Evolutionary conservation across 73 alveolate species (phyloP).

Genomic region (Paraurostyla sp.): DNA sequence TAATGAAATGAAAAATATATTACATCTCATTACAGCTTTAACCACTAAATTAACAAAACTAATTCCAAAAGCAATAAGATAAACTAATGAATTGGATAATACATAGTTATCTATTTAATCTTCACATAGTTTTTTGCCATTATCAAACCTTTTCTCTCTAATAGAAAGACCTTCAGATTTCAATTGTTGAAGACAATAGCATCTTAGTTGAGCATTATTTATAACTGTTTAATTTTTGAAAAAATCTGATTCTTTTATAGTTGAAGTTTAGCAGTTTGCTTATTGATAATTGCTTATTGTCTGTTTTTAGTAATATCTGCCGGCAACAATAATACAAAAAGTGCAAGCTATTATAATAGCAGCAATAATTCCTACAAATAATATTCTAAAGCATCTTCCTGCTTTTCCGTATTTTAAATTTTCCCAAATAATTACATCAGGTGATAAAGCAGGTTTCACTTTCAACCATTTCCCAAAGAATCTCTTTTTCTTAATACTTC

Average conservation of each 20-base stretch:
- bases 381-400: slow-evolving; percentile 8
- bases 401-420: slow-evolving; percentile 27
- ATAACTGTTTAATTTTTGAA: neutral
- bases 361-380: neutral
- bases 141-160: neutral
- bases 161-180: neutral
- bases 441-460: slow-evolving; percentile 12
- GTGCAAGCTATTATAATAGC: neutral
- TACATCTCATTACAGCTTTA: slow-evolving; percentile 61
- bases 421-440: slow-evolving; percentile 52
- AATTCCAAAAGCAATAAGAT: slow-evolving; percentile 62
- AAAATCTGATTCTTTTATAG: neutral
- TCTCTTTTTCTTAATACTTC: slow-evolving; percentile 13
- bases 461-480: slow-evolving; percentile 58
- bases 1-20: neutral
- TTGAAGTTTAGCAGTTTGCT: neutral
- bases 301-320: neutral
- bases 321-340: neutral
- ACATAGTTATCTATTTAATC: slow-evolving; percentile 58
- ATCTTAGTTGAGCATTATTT: neutral
- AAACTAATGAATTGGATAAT: slow-evolving; percentile 54
- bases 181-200: slow-evolving; percentile 37
- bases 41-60: slow-evolving; percentile 51
- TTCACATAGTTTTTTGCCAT: slow-evolving; percentile 45
- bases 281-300: neutral